These are phyloP conservation scores for Crithidia mellificae DNA, from an alignment of 208 protist species.

Conservation along the genomic window DNA sequence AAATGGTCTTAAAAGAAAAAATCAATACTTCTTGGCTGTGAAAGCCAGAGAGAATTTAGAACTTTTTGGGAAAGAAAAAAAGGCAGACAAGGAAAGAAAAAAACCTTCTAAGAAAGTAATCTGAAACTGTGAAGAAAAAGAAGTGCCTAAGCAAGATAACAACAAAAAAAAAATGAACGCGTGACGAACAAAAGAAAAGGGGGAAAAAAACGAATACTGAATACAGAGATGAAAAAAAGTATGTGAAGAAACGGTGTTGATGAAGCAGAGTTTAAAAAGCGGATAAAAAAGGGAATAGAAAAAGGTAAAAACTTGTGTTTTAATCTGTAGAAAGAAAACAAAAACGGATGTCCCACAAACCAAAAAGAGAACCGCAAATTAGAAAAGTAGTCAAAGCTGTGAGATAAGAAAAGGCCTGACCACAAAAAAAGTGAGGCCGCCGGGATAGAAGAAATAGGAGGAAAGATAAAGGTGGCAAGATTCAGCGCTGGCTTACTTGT, in stretches of 20 bases:
- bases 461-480: too few relatives aligned
- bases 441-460: too few relatives aligned
- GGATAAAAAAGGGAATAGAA: not conserved
- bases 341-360: too few relatives aligned
- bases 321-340: not conserved
- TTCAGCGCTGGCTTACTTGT: too few relatives aligned
- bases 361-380: too few relatives aligned
- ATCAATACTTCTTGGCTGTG: too few relatives aligned
- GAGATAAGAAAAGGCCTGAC: too few relatives aligned
- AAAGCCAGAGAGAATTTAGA: too few relatives aligned
- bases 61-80: not conserved
- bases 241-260: not conserved
- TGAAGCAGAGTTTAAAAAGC: not conserved
- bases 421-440: too few relatives aligned
- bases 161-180: not conserved
- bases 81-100: too few relatives aligned
- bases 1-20: too few relatives aligned
- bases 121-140: not conserved
- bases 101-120: not conserved
- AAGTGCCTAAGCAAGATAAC: not conserved
- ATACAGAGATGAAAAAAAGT: too few relatives aligned
- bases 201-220: constrained; percentile 6
- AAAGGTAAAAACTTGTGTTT: not conserved
- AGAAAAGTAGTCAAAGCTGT: not conserved
- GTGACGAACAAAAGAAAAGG: not conserved